These are phyloP conservation scores for Climacium dendroides DNA, from an alignment of 225 moss, liverwort and hornwort genomes.

Conservation along the genomic window DNA sequence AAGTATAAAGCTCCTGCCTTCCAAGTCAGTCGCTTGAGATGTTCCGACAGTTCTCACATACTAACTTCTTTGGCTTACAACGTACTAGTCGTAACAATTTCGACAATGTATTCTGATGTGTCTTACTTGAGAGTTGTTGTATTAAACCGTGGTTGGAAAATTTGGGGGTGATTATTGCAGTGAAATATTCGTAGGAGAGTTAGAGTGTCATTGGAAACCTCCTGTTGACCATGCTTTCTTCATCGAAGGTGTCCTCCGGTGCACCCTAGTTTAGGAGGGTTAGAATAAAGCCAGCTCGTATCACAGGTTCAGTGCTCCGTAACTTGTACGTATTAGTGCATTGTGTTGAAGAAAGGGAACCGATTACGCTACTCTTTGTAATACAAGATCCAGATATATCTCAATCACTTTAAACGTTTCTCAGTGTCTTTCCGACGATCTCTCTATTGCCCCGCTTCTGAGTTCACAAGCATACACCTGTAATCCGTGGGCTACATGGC, in stretches of 20 bases:
- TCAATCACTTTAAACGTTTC: neutral
- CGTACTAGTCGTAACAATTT: neutral
- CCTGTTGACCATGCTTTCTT: neutral
- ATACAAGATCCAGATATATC: neutral
- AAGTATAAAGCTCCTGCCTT: neutral
- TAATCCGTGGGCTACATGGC: neutral
- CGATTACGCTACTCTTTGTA: neutral
- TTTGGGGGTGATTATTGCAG: neutral
- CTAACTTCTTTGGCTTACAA: neutral
- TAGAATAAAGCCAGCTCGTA: neutral
- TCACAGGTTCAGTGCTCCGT: neutral
- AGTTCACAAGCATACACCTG: neutral
- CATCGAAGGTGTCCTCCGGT: neutral
- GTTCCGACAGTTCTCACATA: neutral
- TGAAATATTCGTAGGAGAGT: neutral
- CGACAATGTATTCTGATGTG: neutral
- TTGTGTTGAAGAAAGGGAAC: neutral
- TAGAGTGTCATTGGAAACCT: neutral
- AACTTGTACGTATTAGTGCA: neutral
- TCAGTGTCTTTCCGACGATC: neutral
- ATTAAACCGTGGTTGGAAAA: neutral
- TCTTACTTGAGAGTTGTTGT: neutral
- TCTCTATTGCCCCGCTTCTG: neutral
- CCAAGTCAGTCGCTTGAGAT: neutral
- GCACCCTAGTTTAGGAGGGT: neutral